These are phyloP conservation scores for Sclerotinia borealis DNA, from an alignment of 2,329 filamentous ascomycete genomes.

Conservation along the genomic window DNA sequence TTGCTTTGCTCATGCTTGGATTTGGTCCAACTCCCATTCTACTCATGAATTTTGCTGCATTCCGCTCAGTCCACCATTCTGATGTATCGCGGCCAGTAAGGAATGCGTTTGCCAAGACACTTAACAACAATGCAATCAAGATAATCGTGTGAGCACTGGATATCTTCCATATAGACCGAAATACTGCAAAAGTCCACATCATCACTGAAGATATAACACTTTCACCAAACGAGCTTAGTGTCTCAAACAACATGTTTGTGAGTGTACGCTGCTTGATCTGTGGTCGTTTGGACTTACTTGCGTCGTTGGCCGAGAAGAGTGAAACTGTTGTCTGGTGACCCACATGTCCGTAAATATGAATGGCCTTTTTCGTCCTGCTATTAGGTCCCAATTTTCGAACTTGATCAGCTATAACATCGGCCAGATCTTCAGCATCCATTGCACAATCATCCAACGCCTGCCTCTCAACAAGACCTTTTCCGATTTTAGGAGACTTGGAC, in stretches of 20 bases:
- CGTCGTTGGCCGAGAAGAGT: conserved; percentile 46
- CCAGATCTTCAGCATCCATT: conserved; percentile 67
- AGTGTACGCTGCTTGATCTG: conserved; percentile 56
- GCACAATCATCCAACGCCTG: conserved; percentile 71
- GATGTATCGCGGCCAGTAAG: conserved; percentile 68
- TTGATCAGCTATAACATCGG: conserved; percentile 71
- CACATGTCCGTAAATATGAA: conserved; percentile 72
- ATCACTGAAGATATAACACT: conserved; percentile 70
- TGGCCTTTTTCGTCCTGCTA: conserved; percentile 69
- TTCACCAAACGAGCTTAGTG: conserved; percentile 64
- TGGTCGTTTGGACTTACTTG: conserved; percentile 43
- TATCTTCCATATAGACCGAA: conserved; percentile 62
- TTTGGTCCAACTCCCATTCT: conserved; percentile 76
- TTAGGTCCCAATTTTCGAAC: conserved; percentile 68
- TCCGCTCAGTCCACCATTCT: conserved; percentile 81
- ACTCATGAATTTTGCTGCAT: conserved; percentile 73
- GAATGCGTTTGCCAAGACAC: conserved; percentile 65
- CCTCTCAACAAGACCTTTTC: conserved; percentile 56
- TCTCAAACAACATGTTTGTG: conserved; percentile 66
- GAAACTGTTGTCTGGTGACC: conserved; percentile 62
- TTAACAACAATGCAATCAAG: conserved; percentile 60
- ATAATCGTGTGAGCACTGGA: conserved; percentile 69
- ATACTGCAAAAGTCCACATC: conserved; percentile 64
- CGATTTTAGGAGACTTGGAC: conserved; percentile 59
- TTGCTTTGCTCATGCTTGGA: conserved; percentile 72